These are phyloP conservation scores for Bromus sterilis DNA, from an alignment of 176 grass and related monocot species.

Conservation along the genomic window DNA sequence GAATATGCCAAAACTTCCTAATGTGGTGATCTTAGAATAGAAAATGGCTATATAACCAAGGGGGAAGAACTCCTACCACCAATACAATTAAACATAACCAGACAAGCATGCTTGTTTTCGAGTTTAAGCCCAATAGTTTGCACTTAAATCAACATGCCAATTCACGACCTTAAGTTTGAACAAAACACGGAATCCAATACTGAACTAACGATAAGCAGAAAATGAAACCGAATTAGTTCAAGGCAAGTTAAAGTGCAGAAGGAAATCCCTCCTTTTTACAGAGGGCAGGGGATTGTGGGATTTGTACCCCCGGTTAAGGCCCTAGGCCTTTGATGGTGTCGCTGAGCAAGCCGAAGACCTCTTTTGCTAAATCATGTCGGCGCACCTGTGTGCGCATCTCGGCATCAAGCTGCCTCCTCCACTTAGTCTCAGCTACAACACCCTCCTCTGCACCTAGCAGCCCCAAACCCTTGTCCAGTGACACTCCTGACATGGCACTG, in stretches of 20 bases:
- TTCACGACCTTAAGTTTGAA: not conserved
- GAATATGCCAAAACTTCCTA: not conserved
- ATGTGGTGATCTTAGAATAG: not conserved
- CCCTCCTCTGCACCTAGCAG: conserved; percentile 14
- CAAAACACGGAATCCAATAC: conserved; percentile 1
- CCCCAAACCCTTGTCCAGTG: conserved; percentile 46
- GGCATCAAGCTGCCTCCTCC: conserved; percentile 54
- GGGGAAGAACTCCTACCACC: not conserved
- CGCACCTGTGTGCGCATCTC: conserved; percentile 53
- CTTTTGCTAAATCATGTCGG: conserved; percentile 51
- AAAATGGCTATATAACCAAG: not conserved
- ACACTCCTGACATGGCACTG: conserved; percentile 34
- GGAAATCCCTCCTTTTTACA: not conserved
- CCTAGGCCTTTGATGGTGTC: conserved; percentile 60
- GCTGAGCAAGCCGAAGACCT: conserved; percentile 65
- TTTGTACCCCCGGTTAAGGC: conserved; percentile 35
- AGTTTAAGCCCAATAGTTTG: not conserved
- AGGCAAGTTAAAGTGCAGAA: conserved; percentile 8
- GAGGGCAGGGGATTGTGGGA: not conserved
- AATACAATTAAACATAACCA: not conserved
- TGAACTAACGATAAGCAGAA: not conserved
- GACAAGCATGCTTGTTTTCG: not conserved
- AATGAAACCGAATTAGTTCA: not conserved
- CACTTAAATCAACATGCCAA: not conserved
- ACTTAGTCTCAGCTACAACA: conserved; percentile 36